These are phyloP conservation scores for Fusarium sp. DNA, from an alignment of 2,329 filamentous ascomycete genomes.

Conservation along the genomic window DNA sequence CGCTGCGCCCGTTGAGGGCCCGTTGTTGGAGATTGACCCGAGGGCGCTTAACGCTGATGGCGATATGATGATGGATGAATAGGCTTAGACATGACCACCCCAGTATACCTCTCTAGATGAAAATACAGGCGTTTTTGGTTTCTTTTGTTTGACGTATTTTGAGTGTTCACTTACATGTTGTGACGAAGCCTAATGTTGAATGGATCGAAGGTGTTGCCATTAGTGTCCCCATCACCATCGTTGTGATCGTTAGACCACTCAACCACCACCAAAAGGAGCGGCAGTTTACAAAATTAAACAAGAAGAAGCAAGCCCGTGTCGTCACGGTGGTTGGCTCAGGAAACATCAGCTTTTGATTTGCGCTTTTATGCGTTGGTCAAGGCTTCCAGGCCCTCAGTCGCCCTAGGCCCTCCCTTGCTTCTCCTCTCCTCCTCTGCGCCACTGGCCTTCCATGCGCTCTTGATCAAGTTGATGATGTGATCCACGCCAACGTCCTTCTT, in stretches of 20 bases:
- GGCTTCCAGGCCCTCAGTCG: conserved; percentile 66
- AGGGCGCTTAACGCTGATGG: conserved; percentile 37
- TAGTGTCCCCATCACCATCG: conserved; percentile 81
- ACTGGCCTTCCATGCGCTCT: conserved; percentile 92
- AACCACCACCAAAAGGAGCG: conserved; percentile 86
- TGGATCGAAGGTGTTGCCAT: conserved; percentile 88
- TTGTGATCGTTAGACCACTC: conserved; percentile 79
- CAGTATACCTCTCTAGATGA: conserved; percentile 44
- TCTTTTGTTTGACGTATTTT: conserved; percentile 14
- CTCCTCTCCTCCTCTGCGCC: conserved; percentile 76
- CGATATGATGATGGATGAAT: conserved; percentile 52
- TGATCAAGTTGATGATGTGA: conserved; percentile 87
- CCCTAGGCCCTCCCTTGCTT: conserved; percentile 66
- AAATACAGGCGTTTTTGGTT: conserved; percentile 43
- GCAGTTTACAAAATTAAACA: conserved; percentile 82
- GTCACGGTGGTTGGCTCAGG: conserved; percentile 80
- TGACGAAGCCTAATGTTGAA: conserved; percentile 55
- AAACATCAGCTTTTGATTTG: conserved; percentile 76
- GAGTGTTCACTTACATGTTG: neutral
- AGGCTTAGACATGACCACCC: conserved; percentile 44
- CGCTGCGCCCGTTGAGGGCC: conserved; percentile 62
- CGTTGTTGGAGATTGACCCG: conserved; percentile 53
- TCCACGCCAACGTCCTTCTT: conserved; percentile 89
- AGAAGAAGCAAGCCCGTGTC: conserved; percentile 80
- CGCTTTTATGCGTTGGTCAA: conserved; percentile 44